Percentiles rank a stretch among this genome's conserved stretches.
phyloP scores from a whole-genome alignment of 176 grass and related monocot genomes.

The Oryza glaberrima region DNA sequence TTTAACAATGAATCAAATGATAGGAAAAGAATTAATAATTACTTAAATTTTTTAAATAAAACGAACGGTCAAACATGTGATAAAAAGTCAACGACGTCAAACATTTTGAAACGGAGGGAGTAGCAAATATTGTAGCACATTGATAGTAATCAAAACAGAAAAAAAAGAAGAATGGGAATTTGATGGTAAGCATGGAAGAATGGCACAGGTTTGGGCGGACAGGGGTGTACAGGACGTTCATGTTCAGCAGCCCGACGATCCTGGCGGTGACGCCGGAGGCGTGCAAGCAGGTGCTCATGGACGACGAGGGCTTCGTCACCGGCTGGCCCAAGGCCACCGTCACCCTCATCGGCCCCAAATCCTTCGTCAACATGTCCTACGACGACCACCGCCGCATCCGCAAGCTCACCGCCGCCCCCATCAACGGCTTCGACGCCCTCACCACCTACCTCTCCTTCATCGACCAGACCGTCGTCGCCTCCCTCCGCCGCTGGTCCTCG shows the following conservation, averaged over 20 bases:
- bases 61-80: too few species aligned
- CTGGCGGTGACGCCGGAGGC: slow-evolving; percentile 56
- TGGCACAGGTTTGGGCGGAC: slow-evolving; percentile 57
- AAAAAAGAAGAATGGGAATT: too few species aligned
- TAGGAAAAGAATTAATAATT: too few species aligned
- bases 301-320: slow-evolving; percentile 66
- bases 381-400: slow-evolving; percentile 81
- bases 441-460: slow-evolving; percentile 76
- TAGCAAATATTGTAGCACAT: too few species aligned
- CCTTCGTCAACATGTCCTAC: slow-evolving; percentile 65
- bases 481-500: slow-evolving; percentile 55
- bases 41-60: too few species aligned
- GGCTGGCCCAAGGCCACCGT: slow-evolving; percentile 85
- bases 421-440: slow-evolving; percentile 93
- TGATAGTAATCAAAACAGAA: too few species aligned
- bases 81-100: too few species aligned
- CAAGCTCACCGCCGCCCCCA: slow-evolving; percentile 67
- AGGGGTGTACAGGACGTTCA: slow-evolving; percentile 82
- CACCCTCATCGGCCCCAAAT: slow-evolving; percentile 75
- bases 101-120: too few species aligned
- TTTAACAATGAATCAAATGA: too few species aligned
- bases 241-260: slow-evolving; percentile 92
- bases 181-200: background rate
- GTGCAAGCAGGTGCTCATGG: slow-evolving; percentile 84
- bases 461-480: slow-evolving; percentile 54